These are phyloP conservation scores for Boletus reticulatus DNA, from an alignment of 768 basidiomycete species.

Conservation along the genomic window DNA sequence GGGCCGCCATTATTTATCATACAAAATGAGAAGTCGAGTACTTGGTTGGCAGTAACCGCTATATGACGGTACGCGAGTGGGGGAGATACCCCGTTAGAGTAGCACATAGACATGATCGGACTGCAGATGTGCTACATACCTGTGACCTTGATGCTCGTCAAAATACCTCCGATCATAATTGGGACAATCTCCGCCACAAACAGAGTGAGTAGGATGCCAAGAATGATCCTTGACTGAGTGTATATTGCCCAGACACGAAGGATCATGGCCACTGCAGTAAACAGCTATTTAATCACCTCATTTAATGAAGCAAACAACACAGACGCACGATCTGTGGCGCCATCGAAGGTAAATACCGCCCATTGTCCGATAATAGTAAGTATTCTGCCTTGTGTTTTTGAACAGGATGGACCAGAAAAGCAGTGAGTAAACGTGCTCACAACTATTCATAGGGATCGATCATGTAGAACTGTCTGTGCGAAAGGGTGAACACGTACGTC, in stretches of 20 bases:
- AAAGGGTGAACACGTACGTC: constrained; percentile 5
- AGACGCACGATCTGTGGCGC: constrained; percentile 12
- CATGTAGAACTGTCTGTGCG: not conserved
- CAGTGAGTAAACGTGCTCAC: not conserved
- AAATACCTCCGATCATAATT: not conserved
- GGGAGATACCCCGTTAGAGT: not conserved
- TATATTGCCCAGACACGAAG: constrained; percentile 17
- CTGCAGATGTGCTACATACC: not conserved
- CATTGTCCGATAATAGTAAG: constrained; percentile 1
- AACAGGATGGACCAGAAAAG: not conserved
- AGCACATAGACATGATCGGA: not conserved
- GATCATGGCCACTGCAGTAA: constrained; percentile 13
- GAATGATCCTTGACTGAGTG: constrained; percentile 3
- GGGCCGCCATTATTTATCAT: no score
- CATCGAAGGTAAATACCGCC: not conserved
- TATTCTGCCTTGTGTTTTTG: not conserved
- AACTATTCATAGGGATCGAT: not conserved
- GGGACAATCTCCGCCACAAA: constrained; percentile 2
- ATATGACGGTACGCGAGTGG: not conserved
- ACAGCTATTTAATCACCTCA: not conserved
- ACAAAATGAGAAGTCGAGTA: constrained; percentile 1
- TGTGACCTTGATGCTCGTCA: not conserved
- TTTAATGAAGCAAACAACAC: not conserved
- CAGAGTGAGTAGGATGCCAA: constrained; percentile 8
- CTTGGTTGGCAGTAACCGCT: not conserved